Percentiles rank a stretch among this genome's conserved stretches.
These are phyloP conservation scores for Lolium multiflorum DNA, from an alignment of 176 grass and related monocot genomes.

Conservation along the genomic window DNA sequence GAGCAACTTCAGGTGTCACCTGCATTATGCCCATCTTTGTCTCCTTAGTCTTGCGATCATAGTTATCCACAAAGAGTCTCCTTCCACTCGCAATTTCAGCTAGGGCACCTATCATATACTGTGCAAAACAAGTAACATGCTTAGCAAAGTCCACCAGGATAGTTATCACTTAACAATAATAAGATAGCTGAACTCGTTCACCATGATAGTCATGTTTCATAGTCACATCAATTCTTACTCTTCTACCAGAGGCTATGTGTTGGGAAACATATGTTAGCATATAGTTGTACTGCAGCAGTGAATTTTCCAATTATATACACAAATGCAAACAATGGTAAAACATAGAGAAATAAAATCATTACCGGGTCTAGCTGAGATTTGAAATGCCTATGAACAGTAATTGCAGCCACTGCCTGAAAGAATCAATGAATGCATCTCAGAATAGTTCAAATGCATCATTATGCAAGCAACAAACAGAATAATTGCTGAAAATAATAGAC, in stretches of 20 bases:
- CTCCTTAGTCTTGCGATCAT: constrained; percentile 79
- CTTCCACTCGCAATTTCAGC: constrained; percentile 84
- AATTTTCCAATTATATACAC: neutral
- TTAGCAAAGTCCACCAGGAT: constrained; percentile 25
- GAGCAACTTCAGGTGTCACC: constrained; percentile 77
- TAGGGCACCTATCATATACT: constrained; percentile 91
- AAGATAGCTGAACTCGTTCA: constrained; percentile 20
- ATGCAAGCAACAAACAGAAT: constrained; percentile 25
- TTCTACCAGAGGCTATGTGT: neutral
- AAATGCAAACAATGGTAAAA: constrained; percentile 21
- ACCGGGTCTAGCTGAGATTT: constrained; percentile 84
- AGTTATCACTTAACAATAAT: constrained; percentile 3
- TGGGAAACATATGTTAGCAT: constrained; percentile 6
- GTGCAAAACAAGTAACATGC: constrained; percentile 35
- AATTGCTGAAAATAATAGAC: constrained; percentile 2
- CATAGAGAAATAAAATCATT: constrained; percentile 47
- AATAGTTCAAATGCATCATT: constrained; percentile 32
- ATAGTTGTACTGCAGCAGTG: constrained; percentile 1
- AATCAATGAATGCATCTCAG: constrained; percentile 25
- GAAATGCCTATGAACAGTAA: constrained; percentile 82
- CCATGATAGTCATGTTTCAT: neutral
- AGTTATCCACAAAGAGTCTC: constrained; percentile 71
- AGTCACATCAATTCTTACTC: neutral
- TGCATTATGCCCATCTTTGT: constrained; percentile 87
- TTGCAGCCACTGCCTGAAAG: constrained; percentile 75